A percentile compares a stretch with the other conserved stretches of the same genome.
phyloP scores from a whole-genome alignment of 2,329 filamentous ascomycete species.

The Chlorencoelia australis region DNA sequence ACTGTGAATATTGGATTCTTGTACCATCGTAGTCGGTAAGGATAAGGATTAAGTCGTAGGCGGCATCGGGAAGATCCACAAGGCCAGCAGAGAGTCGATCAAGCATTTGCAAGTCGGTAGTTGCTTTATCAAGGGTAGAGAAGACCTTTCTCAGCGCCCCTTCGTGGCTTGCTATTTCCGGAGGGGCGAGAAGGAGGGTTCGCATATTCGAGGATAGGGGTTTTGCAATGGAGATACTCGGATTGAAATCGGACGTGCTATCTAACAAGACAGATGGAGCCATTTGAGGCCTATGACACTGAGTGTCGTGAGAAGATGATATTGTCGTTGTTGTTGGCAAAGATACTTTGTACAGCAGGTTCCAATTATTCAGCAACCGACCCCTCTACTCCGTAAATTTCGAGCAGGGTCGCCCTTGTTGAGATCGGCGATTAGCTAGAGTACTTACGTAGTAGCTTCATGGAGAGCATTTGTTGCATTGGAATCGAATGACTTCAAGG shows the following conservation, averaged over 20 bases:
- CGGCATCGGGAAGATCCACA: conserved; percentile 61
- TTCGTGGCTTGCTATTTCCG: conserved; percentile 79
- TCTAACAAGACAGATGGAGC: conserved; percentile 25
- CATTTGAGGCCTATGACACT: too few species aligned
- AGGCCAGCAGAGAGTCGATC: conserved; percentile 80
- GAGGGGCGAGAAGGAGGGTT: conserved; percentile 80
- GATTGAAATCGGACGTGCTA: conserved; percentile 24
- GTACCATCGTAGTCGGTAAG: conserved; percentile 68
- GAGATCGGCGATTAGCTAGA: too few species aligned
- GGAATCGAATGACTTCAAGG: too few species aligned
- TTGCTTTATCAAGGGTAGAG: conserved; percentile 59
- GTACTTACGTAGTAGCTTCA: too few species aligned
- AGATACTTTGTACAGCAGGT: too few species aligned
- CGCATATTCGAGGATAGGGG: conserved; percentile 29
- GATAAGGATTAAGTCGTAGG: conserved; percentile 79
- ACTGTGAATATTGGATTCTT: conserved; percentile 47
- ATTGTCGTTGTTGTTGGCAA: too few species aligned
- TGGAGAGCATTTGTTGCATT: too few species aligned
- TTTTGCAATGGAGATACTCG: conserved; percentile 13
- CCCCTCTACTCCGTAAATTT: too few species aligned
- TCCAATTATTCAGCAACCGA: too few species aligned
- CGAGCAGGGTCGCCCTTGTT: too few species aligned
- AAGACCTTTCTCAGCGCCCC: conserved; percentile 64
- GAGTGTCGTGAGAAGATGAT: too few species aligned
- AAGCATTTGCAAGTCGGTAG: conserved; percentile 93